A percentile compares a stretch with the other conserved stretches of the same genome.
phyloP scores from a whole-genome alignment of 2,329 filamentous ascomycete species.

The Penicillium hesseltinei region DNA sequence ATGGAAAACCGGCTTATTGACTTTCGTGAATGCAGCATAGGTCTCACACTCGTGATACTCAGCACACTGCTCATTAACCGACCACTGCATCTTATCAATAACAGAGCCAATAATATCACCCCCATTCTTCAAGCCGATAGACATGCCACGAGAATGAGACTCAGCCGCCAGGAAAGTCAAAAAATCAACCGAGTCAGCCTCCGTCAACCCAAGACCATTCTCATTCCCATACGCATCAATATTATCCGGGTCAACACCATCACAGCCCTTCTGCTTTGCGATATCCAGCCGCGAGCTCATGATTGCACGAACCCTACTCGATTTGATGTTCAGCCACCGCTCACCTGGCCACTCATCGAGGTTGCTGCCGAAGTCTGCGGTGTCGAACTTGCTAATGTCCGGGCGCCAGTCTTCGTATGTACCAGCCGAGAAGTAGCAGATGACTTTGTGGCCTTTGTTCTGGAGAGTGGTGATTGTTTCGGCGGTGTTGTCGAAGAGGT shows the following conservation, averaged over 20 bases:
- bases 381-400: constrained; percentile 56
- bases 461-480: constrained; percentile 51
- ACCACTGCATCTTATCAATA: constrained; percentile 58
- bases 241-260: constrained; percentile 70
- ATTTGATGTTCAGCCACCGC: constrained; percentile 63
- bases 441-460: constrained; percentile 56
- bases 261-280: constrained; percentile 62
- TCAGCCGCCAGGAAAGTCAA: constrained; percentile 59
- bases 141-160: constrained; percentile 55
- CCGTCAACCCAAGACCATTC: constrained; percentile 63
- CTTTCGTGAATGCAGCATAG: constrained; percentile 58
- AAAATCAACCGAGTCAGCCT: constrained; percentile 57
- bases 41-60: constrained; percentile 59
- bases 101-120: constrained; percentile 57
- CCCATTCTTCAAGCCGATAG: constrained; percentile 68
- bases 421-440: constrained; percentile 75
- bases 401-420: constrained; percentile 64
- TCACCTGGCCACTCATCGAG: constrained; percentile 67
- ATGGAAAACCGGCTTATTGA: constrained; percentile 68
- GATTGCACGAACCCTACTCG: constrained; percentile 58
- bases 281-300: constrained; percentile 61
- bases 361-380: constrained; percentile 56
- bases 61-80: constrained; percentile 69
- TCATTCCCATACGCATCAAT: constrained; percentile 66
- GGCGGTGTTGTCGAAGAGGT: constrained; percentile 55